phyloP scores from a whole-genome alignment of 768 basidiomycete genomes.

The Xanthoconium purpureum region DNA sequence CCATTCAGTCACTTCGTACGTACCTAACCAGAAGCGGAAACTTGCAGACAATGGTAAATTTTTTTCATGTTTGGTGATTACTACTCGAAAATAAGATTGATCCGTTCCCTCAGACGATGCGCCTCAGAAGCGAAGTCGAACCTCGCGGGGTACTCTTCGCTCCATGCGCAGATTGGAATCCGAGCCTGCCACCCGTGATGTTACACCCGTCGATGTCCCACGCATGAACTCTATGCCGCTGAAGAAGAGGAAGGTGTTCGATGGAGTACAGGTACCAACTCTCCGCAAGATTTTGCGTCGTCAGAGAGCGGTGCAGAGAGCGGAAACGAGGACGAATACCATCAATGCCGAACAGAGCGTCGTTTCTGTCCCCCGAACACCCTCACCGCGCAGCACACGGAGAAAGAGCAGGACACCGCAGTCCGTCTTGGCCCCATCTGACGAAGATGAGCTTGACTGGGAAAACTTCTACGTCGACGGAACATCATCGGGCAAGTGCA shows the following conservation, averaged over 20 bases:
- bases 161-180: conserved; percentile 23
- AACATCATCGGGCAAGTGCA: conserved; percentile 21
- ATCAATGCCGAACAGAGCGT: not conserved
- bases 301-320: conserved; percentile 1
- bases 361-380: not conserved
- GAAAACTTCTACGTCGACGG: conserved; percentile 23
- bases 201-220: conserved; percentile 16
- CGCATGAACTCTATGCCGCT: conserved; percentile 26
- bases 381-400: not conserved
- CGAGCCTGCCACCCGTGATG: conserved; percentile 27
- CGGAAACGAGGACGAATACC: not conserved
- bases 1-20: not conserved
- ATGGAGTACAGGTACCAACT: conserved; percentile 31
- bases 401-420: not conserved
- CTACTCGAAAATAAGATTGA: conserved; percentile 4
- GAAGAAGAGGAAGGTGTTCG: conserved; percentile 24
- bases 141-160: conserved; percentile 9
- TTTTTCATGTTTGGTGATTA: not conserved
- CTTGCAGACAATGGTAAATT: conserved; percentile 4
- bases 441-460: conserved; percentile 32
- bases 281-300: conserved; percentile 14
- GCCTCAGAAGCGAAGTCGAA: conserved; percentile 24
- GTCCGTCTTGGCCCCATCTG: conserved; percentile 1
- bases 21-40: conserved; percentile 11
- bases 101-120: conserved; percentile 10